Evolutionary conservation across 1,284 basidiomycete species (phyloP).

Genomic region (Boletellus deceptivus): DNA sequence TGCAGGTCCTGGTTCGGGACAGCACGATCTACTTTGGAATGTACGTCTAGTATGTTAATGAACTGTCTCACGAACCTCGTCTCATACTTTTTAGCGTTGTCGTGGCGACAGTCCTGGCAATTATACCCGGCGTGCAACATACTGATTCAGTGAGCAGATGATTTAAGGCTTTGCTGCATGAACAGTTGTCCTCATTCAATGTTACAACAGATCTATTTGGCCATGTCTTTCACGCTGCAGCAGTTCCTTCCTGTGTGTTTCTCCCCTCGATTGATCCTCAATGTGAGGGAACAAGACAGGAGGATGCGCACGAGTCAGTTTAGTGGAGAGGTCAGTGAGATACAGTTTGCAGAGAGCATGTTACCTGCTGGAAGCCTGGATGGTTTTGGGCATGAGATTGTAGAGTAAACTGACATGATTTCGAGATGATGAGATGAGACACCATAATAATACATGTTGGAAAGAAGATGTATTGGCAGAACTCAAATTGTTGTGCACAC

Average conservation of each 20-base stretch:
- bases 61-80: background rate
- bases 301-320: slow-evolving; percentile 8
- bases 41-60: slow-evolving; percentile 3
- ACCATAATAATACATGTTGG: no score
- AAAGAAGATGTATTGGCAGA: no score
- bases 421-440: no score
- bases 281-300: slow-evolving; percentile 12
- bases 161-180: background rate
- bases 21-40: slow-evolving; percentile 21
- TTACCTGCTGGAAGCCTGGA: no score
- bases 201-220: slow-evolving; percentile 7
- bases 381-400: no score
- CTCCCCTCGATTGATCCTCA: slow-evolving; percentile 19
- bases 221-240: slow-evolving; percentile 16
- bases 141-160: slow-evolving; percentile 4
- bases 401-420: no score
- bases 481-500: no score
- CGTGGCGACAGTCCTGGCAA: background rate
- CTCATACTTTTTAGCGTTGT: slow-evolving; percentile 1
- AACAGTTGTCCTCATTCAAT: background rate
- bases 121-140: background rate
- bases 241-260: slow-evolving; percentile 19
- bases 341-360: no score
- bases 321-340: background rate
- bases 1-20: slow-evolving; percentile 18